phyloP scores from a whole-genome alignment of 352 stramenopile genomes.

The Phytophthora brassicae region DNA sequence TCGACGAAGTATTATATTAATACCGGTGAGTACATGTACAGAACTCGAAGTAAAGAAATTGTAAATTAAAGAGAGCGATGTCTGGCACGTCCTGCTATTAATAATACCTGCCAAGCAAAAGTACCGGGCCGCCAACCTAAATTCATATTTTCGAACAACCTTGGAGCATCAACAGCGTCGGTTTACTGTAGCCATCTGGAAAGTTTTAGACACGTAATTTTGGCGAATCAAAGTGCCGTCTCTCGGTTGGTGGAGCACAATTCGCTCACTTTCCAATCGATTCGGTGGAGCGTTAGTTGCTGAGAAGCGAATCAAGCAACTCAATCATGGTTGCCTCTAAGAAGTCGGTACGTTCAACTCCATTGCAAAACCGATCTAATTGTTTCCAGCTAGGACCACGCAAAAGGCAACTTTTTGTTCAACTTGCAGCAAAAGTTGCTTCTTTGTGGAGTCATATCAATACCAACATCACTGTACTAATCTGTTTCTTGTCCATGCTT shows the following conservation, averaged over 20 bases:
- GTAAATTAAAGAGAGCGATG: no score
- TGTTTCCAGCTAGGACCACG: neutral
- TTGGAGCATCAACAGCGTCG: no score
- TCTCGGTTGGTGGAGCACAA: neutral
- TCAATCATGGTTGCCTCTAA: constrained; percentile 1
- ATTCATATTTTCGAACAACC: no score
- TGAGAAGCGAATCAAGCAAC: constrained; percentile 3
- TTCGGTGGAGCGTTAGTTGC: neutral
- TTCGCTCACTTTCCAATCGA: neutral
- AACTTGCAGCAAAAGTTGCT: neutral
- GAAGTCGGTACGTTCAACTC: neutral
- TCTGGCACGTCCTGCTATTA: no score
- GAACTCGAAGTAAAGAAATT: no score
- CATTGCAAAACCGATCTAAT: neutral
- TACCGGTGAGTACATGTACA: no score
- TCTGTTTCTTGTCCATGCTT: neutral
- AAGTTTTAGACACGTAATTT: neutral
- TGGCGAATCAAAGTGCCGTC: neutral
- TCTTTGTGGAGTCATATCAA: neutral
- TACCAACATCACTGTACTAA: no score
- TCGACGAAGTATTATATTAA: no score
- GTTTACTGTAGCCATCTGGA: constrained; percentile 1
- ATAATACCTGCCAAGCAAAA: neutral
- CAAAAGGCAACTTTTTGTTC: neutral
- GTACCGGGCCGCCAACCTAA: no score